These are phyloP conservation scores for Penicillium lividum DNA, from an alignment of 495 filamentous ascomycete species.

Conservation along the genomic window DNA sequence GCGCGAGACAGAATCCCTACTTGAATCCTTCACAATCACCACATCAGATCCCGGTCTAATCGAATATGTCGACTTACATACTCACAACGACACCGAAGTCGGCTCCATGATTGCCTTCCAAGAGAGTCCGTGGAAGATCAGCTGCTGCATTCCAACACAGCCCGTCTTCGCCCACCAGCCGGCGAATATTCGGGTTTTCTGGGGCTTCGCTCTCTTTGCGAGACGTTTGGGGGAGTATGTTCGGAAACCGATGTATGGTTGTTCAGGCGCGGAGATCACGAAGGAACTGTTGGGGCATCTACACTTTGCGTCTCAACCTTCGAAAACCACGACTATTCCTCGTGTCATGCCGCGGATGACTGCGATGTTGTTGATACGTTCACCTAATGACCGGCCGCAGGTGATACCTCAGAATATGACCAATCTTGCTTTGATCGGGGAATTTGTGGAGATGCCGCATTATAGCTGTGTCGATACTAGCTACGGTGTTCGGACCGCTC, in stretches of 20 bases:
- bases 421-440: conserved; percentile 19
- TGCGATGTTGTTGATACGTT: conserved; percentile 11
- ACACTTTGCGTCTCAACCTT: conserved; percentile 2
- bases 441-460: conserved; percentile 17
- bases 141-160: conserved; percentile 34
- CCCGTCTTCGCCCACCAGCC: conserved; percentile 37
- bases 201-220: conserved; percentile 39
- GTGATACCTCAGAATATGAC: conserved; percentile 11
- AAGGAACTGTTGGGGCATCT: conserved; percentile 36
- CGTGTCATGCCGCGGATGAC: conserved; percentile 27
- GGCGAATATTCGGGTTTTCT: conserved; percentile 27
- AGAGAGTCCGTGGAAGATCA: conserved; percentile 38
- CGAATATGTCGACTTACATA: conserved; percentile 21
- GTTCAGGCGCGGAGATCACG: conserved; percentile 38
- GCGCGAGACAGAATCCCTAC: conserved; percentile 25
- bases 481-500: conserved; percentile 12
- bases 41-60: conserved; percentile 18
- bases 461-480: conserved; percentile 12
- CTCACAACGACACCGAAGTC: conserved; percentile 3
- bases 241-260: conserved; percentile 37
- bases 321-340: conserved; percentile 16
- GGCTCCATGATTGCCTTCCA: conserved; percentile 29
- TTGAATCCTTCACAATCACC: conserved; percentile 43
- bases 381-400: conserved; percentile 8
- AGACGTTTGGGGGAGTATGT: conserved; percentile 31